Evolutionary conservation across 169 alveolate species (phyloP).

Genomic region (Toxoplasma gondii): DNA sequence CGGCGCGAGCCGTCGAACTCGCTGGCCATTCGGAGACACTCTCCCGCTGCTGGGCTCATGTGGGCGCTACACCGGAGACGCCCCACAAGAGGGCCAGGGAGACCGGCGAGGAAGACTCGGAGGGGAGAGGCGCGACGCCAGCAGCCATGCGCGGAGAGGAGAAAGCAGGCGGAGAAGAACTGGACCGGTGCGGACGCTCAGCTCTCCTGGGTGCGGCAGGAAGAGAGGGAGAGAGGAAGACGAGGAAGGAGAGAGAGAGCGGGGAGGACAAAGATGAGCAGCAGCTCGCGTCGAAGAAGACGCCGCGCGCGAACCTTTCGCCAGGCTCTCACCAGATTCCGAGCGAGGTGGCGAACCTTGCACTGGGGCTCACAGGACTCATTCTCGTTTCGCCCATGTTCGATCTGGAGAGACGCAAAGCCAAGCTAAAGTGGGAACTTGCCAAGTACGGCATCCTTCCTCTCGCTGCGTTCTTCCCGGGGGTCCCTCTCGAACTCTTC

Average conservation of each 20-base stretch:
- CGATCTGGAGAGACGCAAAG: conserved; percentile 39
- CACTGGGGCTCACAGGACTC: conserved; percentile 48
- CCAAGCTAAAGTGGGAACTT: conserved; percentile 35
- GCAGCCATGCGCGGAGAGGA: not conserved
- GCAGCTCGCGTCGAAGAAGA: not conserved
- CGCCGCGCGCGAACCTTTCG: not conserved
- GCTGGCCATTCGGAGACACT: not conserved
- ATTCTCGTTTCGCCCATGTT: conserved; percentile 65
- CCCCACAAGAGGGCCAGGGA: not conserved
- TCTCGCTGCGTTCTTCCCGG: conserved; percentile 28
- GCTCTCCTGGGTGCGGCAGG: too few species aligned
- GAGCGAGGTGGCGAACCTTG: not conserved
- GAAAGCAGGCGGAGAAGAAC: not conserved
- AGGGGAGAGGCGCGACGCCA: not conserved
- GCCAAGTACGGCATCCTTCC: conserved; percentile 17
- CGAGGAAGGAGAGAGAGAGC: too few species aligned
- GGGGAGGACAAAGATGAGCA: not conserved
- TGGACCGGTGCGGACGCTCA: too few species aligned
- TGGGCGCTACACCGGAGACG: not conserved
- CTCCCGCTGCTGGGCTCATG: not conserved
- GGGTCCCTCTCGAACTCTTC: not conserved
- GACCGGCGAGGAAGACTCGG: not conserved
- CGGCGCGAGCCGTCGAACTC: conserved; percentile 58
- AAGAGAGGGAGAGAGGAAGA: too few species aligned
- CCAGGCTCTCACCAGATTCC: not conserved